Evolutionary conservation across 805 yeast species (phyloP).

Genomic region (Wickerhamomyces sydowiorum): DNA sequence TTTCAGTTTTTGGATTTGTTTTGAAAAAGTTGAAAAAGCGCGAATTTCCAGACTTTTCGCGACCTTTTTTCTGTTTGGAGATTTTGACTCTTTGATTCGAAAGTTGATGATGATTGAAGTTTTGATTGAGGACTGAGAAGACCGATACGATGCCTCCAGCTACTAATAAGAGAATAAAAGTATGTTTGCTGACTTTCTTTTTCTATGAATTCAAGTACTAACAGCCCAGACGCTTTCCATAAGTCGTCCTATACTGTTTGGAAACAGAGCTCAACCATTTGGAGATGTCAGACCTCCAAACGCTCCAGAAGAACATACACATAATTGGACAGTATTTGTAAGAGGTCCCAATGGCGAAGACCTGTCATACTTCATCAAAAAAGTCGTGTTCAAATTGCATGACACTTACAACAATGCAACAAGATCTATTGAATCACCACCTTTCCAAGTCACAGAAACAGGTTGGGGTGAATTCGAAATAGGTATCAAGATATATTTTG

Average conservation of each 20-base stretch:
- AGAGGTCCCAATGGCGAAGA: conserved; percentile 78
- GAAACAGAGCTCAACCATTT: conserved; percentile 72
- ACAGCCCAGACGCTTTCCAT: conserved; percentile 50
- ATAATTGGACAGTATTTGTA: conserved; percentile 91
- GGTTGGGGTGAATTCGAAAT: conserved; percentile 99
- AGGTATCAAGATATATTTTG: conserved; percentile 79
- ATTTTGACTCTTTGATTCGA: neutral
- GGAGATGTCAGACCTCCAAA: conserved; percentile 47
- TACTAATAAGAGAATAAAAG: neutral
- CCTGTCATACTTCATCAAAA: conserved; percentile 72
- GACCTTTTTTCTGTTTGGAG: neutral
- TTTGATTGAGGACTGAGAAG: neutral
- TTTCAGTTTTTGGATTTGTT: neutral
- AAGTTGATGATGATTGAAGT: neutral
- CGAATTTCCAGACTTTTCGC: too few relatives aligned
- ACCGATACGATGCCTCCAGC: neutral
- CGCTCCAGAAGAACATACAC: conserved; percentile 89
- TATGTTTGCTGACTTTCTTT: neutral
- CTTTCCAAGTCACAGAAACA: conserved; percentile 91
- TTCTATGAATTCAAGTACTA: neutral
- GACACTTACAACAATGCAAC: conserved; percentile 88
- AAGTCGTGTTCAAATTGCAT: conserved; percentile 91
- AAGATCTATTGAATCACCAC: conserved; percentile 84
- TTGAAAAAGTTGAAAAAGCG: too few relatives aligned
- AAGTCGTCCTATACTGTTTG: conserved; percentile 74